Percentiles rank a stretch among this genome's conserved stretches.
phyloP scores from a whole-genome alignment of 495 filamentous ascomycete genomes.

The Neurospora sp. region DNA sequence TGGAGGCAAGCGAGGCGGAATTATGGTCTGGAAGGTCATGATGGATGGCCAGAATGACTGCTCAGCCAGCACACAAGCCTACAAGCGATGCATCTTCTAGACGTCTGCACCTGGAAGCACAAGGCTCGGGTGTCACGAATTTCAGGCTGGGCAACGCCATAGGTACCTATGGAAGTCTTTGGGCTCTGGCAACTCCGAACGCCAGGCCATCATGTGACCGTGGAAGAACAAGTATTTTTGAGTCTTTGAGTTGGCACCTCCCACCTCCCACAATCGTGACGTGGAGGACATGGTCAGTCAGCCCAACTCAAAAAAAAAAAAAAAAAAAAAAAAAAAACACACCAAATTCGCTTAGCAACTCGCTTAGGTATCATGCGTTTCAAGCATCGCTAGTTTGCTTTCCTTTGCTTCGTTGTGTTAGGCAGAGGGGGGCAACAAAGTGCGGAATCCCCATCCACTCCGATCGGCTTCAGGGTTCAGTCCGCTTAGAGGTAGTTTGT shows the following conservation, averaged over 20 bases:
- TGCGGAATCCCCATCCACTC: background rate
- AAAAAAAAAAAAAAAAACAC: background rate
- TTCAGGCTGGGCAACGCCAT: background rate
- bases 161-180: background rate
- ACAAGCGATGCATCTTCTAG: background rate
- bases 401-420: background rate
- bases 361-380: background rate
- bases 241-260: background rate
- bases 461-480: background rate
- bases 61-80: background rate
- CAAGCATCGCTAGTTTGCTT: background rate
- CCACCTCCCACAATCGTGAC: background rate
- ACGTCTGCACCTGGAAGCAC: background rate
- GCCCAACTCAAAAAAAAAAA: background rate
- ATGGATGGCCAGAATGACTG: background rate
- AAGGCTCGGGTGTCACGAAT: background rate
- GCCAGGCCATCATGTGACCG: background rate
- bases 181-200: background rate
- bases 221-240: background rate
- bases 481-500: background rate
- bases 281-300: background rate
- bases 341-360: background rate
- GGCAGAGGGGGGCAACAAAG: background rate
- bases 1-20: background rate
- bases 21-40: background rate